These are phyloP conservation scores for Solanum chaucha DNA, from an alignment of 257 asterid genomes.

Conservation along the genomic window DNA sequence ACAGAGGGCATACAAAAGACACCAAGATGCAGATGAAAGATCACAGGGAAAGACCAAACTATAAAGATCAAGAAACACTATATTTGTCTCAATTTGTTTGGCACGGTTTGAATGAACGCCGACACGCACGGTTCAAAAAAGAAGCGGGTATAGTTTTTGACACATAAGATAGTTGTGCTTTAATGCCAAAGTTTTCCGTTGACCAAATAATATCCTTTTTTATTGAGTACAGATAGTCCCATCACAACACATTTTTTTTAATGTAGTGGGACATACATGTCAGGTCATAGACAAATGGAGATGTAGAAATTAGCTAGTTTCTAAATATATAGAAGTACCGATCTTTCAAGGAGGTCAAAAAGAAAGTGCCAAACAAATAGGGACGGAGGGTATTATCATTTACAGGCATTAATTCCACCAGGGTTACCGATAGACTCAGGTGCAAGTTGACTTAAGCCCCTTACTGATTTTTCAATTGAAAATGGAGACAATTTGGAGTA, in stretches of 20 bases:
- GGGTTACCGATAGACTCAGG: background rate
- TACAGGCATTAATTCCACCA: background rate
- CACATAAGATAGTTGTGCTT: background rate
- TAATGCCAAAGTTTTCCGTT: background rate
- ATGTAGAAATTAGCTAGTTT: background rate
- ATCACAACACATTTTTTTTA: background rate
- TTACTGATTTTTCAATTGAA: background rate
- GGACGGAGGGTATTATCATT: background rate
- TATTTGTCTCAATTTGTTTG: background rate
- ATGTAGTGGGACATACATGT: background rate
- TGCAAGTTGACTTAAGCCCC: background rate
- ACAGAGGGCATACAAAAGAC: too few species aligned
- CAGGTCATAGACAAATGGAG: background rate
- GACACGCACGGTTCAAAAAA: background rate
- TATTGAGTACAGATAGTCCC: background rate
- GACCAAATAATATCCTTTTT: background rate
- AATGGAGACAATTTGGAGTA: too few species aligned
- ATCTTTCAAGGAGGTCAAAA: background rate
- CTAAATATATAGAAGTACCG: background rate
- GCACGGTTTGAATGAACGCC: background rate
- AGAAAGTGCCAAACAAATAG: background rate
- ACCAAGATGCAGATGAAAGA: background rate
- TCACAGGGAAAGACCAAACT: background rate
- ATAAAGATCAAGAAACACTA: background rate
- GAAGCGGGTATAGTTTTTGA: background rate